Conservation (phyloP, 2,329 filamentous ascomycete species). For the Fusarium mexicanum region DNA sequence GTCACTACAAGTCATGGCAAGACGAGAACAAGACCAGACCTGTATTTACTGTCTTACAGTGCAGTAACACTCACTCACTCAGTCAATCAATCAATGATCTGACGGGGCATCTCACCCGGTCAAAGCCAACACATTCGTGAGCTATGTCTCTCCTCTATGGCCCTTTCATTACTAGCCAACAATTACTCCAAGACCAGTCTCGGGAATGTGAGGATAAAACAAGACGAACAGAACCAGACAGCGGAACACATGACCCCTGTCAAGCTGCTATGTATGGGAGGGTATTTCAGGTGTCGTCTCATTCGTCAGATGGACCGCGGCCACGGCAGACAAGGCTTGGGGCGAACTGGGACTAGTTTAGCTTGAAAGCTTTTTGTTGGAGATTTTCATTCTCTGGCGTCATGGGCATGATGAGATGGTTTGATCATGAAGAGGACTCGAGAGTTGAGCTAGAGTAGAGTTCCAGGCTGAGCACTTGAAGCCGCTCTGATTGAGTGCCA, state of each 20-base stretch:
- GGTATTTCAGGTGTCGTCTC: slow-evolving; percentile 10
- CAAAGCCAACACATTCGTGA: neutral
- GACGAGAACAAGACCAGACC: slow-evolving; percentile 4
- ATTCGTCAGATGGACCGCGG: slow-evolving; percentile 19
- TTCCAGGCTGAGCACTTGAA: neutral
- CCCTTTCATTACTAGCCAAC: neutral
- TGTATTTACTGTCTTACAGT: neutral
- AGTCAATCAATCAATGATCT: no score
- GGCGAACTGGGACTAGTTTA: slow-evolving; percentile 29
- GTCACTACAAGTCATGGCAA: slow-evolving; percentile 33
- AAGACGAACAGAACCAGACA: neutral
- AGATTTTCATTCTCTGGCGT: slow-evolving; percentile 28
- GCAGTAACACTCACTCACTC: neutral
- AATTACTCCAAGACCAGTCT: slow-evolving; percentile 14
- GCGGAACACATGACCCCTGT: slow-evolving; percentile 31
- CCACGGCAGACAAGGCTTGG: slow-evolving; percentile 34
- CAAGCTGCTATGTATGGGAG: slow-evolving; percentile 9
- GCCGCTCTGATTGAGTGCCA: neutral
- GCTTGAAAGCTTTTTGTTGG: slow-evolving; percentile 35
- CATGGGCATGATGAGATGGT: slow-evolving; percentile 14
- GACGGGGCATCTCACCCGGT: neutral
- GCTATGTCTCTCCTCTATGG: neutral
- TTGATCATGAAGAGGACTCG: slow-evolving; percentile 5
- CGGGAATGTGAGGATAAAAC: slow-evolving; percentile 28
- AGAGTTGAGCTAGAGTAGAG: neutral